Evolutionary conservation across 306 rosid species (phyloP).

Genomic region (Potentilla sterilis): DNA sequence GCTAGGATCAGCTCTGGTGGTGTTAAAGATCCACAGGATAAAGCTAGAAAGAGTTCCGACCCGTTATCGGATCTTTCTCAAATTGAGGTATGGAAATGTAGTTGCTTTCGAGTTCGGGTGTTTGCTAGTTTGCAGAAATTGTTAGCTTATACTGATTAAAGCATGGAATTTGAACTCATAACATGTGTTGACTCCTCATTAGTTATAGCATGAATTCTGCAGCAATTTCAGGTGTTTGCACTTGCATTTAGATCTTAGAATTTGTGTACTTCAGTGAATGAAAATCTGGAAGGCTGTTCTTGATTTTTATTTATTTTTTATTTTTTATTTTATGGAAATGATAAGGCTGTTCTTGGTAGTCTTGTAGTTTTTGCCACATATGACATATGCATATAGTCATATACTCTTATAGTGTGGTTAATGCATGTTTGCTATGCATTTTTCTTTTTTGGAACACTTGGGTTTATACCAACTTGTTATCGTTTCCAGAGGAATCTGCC

Average conservation of each 20-base stretch:
- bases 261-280: neutral
- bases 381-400: neutral
- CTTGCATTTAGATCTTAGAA: neutral
- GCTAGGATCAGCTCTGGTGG: constrained; percentile 56
- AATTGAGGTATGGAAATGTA: constrained; percentile 57
- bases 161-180: neutral
- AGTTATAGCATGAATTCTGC: neutral
- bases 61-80: constrained; percentile 89
- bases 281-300: too few relatives aligned
- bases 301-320: too few relatives aligned
- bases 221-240: too few relatives aligned
- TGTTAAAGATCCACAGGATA: constrained; percentile 41
- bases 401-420: neutral
- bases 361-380: neutral
- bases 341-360: neutral
- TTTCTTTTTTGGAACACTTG: neutral
- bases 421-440: neutral
- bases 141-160: neutral
- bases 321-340: neutral
- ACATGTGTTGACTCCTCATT: neutral
- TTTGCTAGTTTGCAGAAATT: neutral
- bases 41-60: constrained; percentile 41
- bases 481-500: constrained; percentile 80
- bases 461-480: neutral
- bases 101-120: neutral